A percentile compares a stretch with the other conserved stretches of the same genome.
phyloP scores from a whole-genome alignment of 768 basidiomycete species.

The Zangia roseola region DNA sequence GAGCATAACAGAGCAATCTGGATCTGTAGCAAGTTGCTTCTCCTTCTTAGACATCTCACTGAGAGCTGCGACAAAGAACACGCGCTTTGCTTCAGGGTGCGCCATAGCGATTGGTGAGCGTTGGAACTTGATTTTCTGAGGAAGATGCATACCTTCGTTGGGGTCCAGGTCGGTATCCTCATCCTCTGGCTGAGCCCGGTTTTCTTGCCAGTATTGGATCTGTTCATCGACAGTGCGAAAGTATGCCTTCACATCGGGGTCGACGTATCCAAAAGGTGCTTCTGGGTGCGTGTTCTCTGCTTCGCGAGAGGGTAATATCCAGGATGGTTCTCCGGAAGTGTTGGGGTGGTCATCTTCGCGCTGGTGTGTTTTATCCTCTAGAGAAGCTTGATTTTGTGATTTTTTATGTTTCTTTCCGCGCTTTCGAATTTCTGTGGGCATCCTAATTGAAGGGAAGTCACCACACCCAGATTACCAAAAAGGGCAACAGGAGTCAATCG shows the following conservation, averaged over 20 bases:
- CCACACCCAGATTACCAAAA: conserved; percentile 9
- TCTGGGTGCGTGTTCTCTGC: conserved; percentile 51
- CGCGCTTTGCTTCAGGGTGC: conserved; percentile 54
- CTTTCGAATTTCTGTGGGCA: conserved; percentile 77
- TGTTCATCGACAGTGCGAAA: conserved; percentile 87
- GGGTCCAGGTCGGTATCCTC: conserved; percentile 54
- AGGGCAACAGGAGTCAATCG: too few relatives aligned
- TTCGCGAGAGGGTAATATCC: conserved; percentile 55
- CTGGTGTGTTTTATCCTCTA: neutral
- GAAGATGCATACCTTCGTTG: conserved; percentile 58
- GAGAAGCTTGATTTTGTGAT: conserved; percentile 24
- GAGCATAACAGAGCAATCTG: conserved; percentile 86
- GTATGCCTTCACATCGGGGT: conserved; percentile 89
- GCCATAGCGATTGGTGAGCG: neutral
- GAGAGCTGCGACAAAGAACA: conserved; percentile 81
- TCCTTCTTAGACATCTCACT: conserved; percentile 87
- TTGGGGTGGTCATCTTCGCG: conserved; percentile 2
- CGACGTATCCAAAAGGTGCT: conserved; percentile 88
- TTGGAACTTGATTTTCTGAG: neutral
- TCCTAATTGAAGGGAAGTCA: too few relatives aligned
- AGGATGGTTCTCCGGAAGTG: conserved; percentile 54
- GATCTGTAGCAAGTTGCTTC: conserved; percentile 87
- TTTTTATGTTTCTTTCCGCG: conserved; percentile 77
- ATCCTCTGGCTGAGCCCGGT: conserved; percentile 41
- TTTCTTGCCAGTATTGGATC: conserved; percentile 79